Evolutionary conservation across 208 protist genomes (phyloP).

Genomic region (Wallacemonas collosoma): DNA sequence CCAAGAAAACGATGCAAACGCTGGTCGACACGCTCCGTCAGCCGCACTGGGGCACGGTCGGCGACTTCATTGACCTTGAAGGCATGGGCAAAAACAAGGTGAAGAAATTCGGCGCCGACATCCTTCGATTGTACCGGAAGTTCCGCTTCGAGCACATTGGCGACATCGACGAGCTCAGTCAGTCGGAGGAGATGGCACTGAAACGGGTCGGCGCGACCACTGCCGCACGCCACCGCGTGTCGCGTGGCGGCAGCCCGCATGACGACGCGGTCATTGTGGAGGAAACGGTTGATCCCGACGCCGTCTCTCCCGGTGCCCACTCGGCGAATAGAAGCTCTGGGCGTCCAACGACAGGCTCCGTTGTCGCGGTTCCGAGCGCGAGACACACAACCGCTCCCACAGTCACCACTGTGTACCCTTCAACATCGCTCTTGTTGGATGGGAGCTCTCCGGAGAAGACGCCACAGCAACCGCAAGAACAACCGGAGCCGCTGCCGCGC

Average conservation of each 20-base stretch:
- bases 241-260: slow-evolving; percentile 24
- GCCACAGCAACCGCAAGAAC: slow-evolving; percentile 16
- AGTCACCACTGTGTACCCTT: not conserved
- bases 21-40: slow-evolving; percentile 65
- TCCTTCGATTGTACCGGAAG: slow-evolving; percentile 72
- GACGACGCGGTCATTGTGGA: slow-evolving; percentile 22
- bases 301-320: not conserved
- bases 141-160: slow-evolving; percentile 84
- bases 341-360: not conserved
- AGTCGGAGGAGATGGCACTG: slow-evolving; percentile 57
- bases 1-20: slow-evolving; percentile 78
- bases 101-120: slow-evolving; percentile 79
- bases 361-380: not conserved
- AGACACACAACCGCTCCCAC: not conserved
- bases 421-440: slow-evolving; percentile 21
- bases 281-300: slow-evolving; percentile 19
- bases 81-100: slow-evolving; percentile 90
- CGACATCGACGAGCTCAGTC: slow-evolving; percentile 70
- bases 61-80: slow-evolving; percentile 78
- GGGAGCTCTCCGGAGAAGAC: slow-evolving; percentile 44
- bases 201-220: slow-evolving; percentile 48
- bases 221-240: slow-evolving; percentile 43
- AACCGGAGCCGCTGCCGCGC: not conserved
- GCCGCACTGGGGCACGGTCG: slow-evolving; percentile 68
- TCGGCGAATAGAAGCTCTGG: not conserved